Conservation (phyloP, 2,329 filamentous ascomycete genomes). For the Tolypocladium cylindrosporum region DNA sequence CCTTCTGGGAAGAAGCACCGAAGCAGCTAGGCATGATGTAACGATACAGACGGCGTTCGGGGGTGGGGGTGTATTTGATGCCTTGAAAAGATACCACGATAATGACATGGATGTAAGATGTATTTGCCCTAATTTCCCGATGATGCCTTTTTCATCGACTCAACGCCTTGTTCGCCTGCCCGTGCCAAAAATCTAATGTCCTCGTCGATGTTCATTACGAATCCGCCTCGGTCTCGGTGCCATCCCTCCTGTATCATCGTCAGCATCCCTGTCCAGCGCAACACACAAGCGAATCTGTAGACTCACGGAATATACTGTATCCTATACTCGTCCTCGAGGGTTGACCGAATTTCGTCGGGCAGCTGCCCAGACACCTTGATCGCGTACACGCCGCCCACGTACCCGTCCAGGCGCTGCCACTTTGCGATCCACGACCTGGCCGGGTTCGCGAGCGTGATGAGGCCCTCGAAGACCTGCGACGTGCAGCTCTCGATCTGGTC, state of each 20-base stretch:
- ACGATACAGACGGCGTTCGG: conserved; percentile 5
- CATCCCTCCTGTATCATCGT: conserved; percentile 37
- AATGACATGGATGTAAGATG: background rate
- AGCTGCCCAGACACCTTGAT: conserved; percentile 84
- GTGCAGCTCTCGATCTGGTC: conserved; percentile 90
- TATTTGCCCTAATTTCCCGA: background rate
- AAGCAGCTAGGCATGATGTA: conserved; percentile 11
- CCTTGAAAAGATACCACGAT: conserved; percentile 6
- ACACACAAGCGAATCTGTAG: conserved; percentile 33
- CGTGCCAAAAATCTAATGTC: conserved; percentile 8
- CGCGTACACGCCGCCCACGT: conserved; percentile 83
- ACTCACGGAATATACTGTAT: conserved; percentile 58
- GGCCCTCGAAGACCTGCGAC: conserved; percentile 88
- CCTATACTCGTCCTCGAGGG: conserved; percentile 53
- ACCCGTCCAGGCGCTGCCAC: conserved; percentile 86
- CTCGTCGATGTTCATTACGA: conserved; percentile 15
- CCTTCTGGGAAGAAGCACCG: conserved; percentile 43
- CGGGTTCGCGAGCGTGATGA: conserved; percentile 81
- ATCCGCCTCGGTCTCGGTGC: conserved; percentile 42
- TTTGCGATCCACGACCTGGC: conserved; percentile 85
- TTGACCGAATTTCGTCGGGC: conserved; percentile 52
- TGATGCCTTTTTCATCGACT: conserved; percentile 1
- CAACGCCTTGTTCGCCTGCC: conserved; percentile 23
- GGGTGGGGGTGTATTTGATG: background rate
- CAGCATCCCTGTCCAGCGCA: background rate